Conservation (phyloP, 495 filamentous ascomycete genomes). For the Hypoxylon crocopeplum region DNA sequence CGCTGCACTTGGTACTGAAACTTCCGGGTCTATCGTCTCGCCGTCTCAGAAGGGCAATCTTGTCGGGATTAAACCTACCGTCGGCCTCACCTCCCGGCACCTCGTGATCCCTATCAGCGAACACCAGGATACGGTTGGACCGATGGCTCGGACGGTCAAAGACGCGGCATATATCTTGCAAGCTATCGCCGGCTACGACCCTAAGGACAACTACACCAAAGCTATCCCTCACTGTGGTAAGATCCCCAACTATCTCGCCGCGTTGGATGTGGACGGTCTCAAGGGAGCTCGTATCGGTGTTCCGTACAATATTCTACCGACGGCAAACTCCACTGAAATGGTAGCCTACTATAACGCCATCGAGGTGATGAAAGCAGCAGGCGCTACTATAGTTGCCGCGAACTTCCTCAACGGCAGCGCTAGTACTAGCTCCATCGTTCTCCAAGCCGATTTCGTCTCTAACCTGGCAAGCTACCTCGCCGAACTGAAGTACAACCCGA, state of each 20-base stretch:
- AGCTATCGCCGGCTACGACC: conserved; percentile 45
- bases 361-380: conserved; percentile 36
- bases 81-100: conserved; percentile 45
- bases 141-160: conserved; percentile 46
- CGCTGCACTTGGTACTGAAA: conserved; percentile 46
- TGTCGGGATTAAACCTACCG: conserved; percentile 49
- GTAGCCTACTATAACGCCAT: conserved; percentile 39
- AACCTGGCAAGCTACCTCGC: conserved; percentile 53
- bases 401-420: conserved; percentile 38
- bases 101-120: conserved; percentile 47
- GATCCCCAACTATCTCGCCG: conserved; percentile 53
- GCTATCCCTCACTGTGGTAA: conserved; percentile 42
- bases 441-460: conserved; percentile 52
- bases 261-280: conserved; percentile 39
- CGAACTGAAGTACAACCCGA: conserved; percentile 52
- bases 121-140: conserved; percentile 49
- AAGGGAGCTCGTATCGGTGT: conserved; percentile 52
- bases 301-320: conserved; percentile 47
- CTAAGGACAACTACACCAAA: conserved; percentile 53
- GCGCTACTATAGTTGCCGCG: conserved; percentile 48
- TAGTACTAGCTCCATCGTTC: conserved; percentile 35
- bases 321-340: conserved; percentile 8
- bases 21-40: conserved; percentile 45
- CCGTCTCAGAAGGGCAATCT: conserved; percentile 46
- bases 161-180: conserved; percentile 46